Evolutionary conservation across 106 monocot species (phyloP), one percentile per base, ranked within the genome.

Genomic region (Apostasia shenzhenica): DNA sequence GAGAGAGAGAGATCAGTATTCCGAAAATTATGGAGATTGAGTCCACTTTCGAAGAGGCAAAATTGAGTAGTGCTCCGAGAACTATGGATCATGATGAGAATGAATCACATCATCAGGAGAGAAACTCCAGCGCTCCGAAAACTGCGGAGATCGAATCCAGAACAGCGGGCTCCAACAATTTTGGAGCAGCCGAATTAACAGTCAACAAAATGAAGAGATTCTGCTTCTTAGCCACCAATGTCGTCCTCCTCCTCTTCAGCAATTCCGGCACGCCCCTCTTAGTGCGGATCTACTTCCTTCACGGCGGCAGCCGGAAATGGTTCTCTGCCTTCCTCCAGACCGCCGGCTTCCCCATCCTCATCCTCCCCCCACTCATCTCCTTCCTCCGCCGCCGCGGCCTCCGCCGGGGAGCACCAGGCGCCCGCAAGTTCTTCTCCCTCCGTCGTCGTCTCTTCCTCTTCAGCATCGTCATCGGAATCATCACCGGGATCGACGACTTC

Each of bases 201-300:
- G 26, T 26, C 26, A 26, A 26, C 26, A 6, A 4, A 62, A 62
- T 0, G 2, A 75, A 45, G 8, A 59, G 4, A 46, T 2, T 26
- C 26, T 0, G 72, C 9, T 39, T 83, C 38, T 72, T 82, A 50
- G 61, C n/a, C 42, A 2, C 49, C 54, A 68, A 75, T 68, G 2
- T 68, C 47, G 4, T 41, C 59, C 40, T 75, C 0, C 62, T 87
- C 64, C 41, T 76, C 63, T 14, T 83, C 65, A 45, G 82, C 39
- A 82, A 82, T 67, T 37, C 45, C 41, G 79, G 72, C 57, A 82
- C 73, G 4, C 78, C 78, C 1, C 74, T 94, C 59, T 74, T 94
- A 65, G 68, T 81, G 67, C 90, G 90, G 8, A 14, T 87, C 70
- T 90, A 94, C 80, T 94, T 90, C 81, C n/a, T 77, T 1, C 79